Evolutionary conservation across 352 stramenopile genomes (phyloP), one percentile per base, ranked within the genome.

Genomic region (Globisporangium uncinulatum): DNA sequence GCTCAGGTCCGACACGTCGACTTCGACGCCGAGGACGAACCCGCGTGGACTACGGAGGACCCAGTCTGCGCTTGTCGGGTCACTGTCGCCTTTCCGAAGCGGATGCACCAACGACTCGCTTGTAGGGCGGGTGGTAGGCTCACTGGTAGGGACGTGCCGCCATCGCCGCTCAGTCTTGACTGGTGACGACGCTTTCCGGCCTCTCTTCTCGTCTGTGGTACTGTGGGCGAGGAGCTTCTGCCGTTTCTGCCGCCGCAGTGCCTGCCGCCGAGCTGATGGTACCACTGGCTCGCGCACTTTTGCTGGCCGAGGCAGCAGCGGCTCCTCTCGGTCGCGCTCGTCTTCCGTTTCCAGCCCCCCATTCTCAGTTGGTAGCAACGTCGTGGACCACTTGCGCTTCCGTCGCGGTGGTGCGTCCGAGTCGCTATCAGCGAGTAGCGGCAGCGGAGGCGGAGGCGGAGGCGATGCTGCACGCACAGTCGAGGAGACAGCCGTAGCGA

Each of bases 361-460:
- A 32, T 9, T 37, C 34, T 62, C 51, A 1, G 53, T 44, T 31
- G 61, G 57, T 48, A 15, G 45, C 24, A 91, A 65, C 13, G 81
- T 91, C 15, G 81, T 91, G 13, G 76, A 76, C 81, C 81, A 91
- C 58, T 88, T 89, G 36, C 83, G 78, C 54, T 87, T 85, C n/a
- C 75, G 70, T 11, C 76, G 54, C 4, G 44, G 32, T 14, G 51
- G 54, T 4, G 59, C 55, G 14, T 24, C 42, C 1, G 52, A 37
- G 13, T 51, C 37, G 41, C 55, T 39, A 14, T 52, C 17, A 34
- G 54, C 21, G 43, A n/a, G 5, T 47, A 11, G 32, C 15, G 6
- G 0, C 43, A 31, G 43, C 42, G 17, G 42, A 21, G 32, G 32
- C 15, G 6, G 0, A n/a, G 17, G 43, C 42, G 17, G 42, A 21